phyloP scores from a whole-genome alignment of 2,329 filamentous ascomycete genomes.

The Colletotrichum sp. region DNA sequence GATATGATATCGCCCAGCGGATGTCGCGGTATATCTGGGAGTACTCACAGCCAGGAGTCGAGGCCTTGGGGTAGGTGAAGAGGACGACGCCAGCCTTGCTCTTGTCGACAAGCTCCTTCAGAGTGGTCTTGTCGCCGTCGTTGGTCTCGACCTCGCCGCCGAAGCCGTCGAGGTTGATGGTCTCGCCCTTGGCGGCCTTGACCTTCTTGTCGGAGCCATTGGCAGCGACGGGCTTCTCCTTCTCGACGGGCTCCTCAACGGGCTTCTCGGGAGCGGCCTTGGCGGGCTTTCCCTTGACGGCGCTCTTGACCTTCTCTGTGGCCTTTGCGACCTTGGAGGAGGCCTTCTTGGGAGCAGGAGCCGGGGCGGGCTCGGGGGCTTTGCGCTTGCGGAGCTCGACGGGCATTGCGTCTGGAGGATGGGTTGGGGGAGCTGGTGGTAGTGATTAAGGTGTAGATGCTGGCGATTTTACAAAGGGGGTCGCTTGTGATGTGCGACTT shows the following conservation, averaged over 20 bases:
- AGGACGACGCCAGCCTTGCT: constrained; percentile 88
- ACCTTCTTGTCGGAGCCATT: constrained; percentile 38
- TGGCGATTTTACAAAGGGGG: not conserved
- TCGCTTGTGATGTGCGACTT: constrained; percentile 10
- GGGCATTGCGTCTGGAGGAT: constrained; percentile 48
- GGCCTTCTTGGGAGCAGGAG: constrained; percentile 50
- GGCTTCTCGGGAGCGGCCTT: constrained; percentile 34
- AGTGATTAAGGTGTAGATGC: not conserved
- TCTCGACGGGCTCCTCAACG: not conserved
- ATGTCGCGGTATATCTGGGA: not conserved
- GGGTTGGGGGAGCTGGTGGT: not conserved
- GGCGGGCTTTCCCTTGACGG: constrained; percentile 27
- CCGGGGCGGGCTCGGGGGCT: constrained; percentile 52
- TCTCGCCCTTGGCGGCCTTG: constrained; percentile 59
- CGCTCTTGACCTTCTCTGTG: constrained; percentile 39
- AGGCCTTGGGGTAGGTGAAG: constrained; percentile 95
- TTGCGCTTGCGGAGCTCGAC: constrained; percentile 67
- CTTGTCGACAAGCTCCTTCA: constrained; percentile 81
- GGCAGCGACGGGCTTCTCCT: constrained; percentile 29
- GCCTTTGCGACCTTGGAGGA: constrained; percentile 42
- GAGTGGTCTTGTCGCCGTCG: constrained; percentile 78
- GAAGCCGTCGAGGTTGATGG: constrained; percentile 62
- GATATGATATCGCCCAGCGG: not conserved
- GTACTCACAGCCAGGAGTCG: constrained; percentile 90
- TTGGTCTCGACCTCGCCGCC: constrained; percentile 82